Evolutionary conservation across 2,329 filamentous ascomycete species (phyloP), one percentile per base, ranked within the genome.

Genomic region (Didymella lethalis): DNA sequence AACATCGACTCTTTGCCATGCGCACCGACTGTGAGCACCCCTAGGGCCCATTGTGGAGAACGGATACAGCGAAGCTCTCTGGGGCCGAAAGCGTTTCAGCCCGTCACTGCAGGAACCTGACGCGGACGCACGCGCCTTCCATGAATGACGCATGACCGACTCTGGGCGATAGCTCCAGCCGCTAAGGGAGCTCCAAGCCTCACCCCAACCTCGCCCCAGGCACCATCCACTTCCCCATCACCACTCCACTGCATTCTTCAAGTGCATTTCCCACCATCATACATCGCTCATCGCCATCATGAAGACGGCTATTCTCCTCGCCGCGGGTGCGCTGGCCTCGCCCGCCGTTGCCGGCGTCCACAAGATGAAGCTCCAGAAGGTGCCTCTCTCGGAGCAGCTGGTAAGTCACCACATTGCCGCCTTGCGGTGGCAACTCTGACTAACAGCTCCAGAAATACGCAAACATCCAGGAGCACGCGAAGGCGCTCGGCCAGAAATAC

Each of bases 341-440:
- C 88, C 90, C 77, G 90, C 90, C 77, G 86, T 91, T 77, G 94
- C 92, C 71, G 92, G 88, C 74, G 85, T 97, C 68, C 92, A 98
- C 88, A 96, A 92, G 86, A 90, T 97, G 86, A 95, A 96, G 86
- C 89, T 99, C 75, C 91, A 97, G 86, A 99, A 99, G 90, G 83
- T 98, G 63, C 90, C 95, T 68, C 84, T 99, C 59, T 86, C 89
- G 48, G 92, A 98, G 79, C 95, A 98, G 84, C 87, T 99, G 75
- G 93, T 96, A 83, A 77, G 90, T 84, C 59, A 61, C 60, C 32
- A 59, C 62, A 59, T 54, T 25, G 50, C 52, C 43, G 48, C 48
- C 36, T 59, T 45, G 49, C 45, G 40, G 36, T 57, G 25, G 44
- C 49, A 57, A 55, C 60, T 63, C 34, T 28, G 53, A 26, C 69